Evolutionary conservation across 352 stramenopile species (phyloP), one percentile per base, ranked within the genome.

Genomic region (Phytophthora idaei): DNA sequence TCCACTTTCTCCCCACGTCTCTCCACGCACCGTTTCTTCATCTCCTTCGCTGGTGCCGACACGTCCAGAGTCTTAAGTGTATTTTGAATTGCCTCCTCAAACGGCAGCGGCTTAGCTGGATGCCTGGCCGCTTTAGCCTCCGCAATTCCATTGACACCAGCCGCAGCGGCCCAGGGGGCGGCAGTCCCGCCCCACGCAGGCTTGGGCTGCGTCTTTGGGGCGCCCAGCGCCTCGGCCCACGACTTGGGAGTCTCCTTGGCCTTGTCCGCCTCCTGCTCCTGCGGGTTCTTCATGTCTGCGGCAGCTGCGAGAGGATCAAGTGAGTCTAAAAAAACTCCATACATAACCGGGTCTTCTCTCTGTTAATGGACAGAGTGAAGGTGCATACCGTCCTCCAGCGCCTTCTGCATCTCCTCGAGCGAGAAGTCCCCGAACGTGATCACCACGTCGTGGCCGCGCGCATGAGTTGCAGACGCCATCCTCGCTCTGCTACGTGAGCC

Each of bases 401-500:
- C 72, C 12, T 73, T 61, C 48, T 82, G 62, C 14, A 78, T 88
- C 55, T 94, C 87, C 65, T 90, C 87, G 8, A 79, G 28, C 15
- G 87, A 90, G 37, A 95, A 95, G 58, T 95, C 87, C 36, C 87
- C 87, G 55, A 94, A 94, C 49, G 71, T 89, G 71, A 94, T 87
- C 32, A 80, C 60, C 45, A 78, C 46, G 17, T 54, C 57, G 67
- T 57, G 42, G 17, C 31, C 51, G 6, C 25, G 37, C 10, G 46
- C 45, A 25, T 56, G 27, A 44, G 56, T 28, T 29, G 34, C 60
- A 5, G 15, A 27, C 50, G 44, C 42, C 67, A 72, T 72, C 15
- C 6, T 27, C n/a, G 11, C 41, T 27, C 14, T 11, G 1, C 4
- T 47, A 47, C n/a, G 36, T 31, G 37, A n/a, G 36, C 49, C 49